Conservation (phyloP, 192 early-diverging fungal genomes). For the Coemansia furcata region DNA sequence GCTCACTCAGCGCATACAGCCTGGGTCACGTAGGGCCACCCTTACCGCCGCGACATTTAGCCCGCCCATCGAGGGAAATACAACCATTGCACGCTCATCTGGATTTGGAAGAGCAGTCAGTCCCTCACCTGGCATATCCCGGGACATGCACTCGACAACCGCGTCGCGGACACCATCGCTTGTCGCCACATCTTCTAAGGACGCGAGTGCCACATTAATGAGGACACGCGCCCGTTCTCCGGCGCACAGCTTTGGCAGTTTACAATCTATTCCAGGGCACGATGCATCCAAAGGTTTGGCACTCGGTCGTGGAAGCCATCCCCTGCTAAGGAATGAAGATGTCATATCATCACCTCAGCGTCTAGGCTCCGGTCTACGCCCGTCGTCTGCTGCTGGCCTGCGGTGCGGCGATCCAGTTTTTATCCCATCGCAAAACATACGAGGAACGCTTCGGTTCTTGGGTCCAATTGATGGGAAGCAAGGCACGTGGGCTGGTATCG, state of each 20-base stretch:
- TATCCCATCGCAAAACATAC: constrained; percentile 58
- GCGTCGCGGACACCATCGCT: constrained; percentile 1
- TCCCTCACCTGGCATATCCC: constrained; percentile 18
- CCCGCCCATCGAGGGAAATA: constrained; percentile 7
- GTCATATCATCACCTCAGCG: not conserved
- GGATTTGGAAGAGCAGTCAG: constrained; percentile 21
- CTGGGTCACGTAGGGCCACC: constrained; percentile 30
- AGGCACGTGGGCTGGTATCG: constrained; percentile 78
- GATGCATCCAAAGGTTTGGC: not conserved
- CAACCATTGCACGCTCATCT: constrained; percentile 35
- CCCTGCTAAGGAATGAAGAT: not conserved
- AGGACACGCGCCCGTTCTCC: constrained; percentile 10
- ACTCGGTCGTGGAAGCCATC: not conserved
- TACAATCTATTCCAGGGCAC: not conserved
- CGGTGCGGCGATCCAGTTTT: constrained; percentile 59
- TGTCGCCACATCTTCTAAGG: not conserved
- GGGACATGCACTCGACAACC: constrained; percentile 4
- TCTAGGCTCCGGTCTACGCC: constrained; percentile 1
- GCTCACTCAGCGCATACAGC: constrained; percentile 21
- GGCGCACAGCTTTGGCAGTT: not conserved
- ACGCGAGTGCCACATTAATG: not conserved
- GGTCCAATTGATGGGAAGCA: constrained; percentile 72
- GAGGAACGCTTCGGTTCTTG: constrained; percentile 69
- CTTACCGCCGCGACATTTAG: constrained; percentile 37
- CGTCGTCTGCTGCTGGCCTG: constrained; percentile 15